Base-by-base conservation (phyloP, 108 stramenopile species). In the Skeletonema tropicum region DNA sequence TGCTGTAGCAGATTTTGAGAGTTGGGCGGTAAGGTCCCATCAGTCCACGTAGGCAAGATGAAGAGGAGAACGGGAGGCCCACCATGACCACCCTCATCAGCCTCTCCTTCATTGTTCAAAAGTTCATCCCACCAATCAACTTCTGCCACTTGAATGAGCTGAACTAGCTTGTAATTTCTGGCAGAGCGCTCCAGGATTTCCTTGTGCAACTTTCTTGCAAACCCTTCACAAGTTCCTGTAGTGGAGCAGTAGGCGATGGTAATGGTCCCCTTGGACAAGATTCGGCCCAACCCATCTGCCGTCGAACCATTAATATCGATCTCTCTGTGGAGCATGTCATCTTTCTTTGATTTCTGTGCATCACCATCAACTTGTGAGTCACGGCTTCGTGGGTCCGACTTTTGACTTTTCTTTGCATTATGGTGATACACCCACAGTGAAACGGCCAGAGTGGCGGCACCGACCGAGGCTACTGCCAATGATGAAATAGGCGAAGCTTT, bases 41-140 rank as follows among this genome's bases (percentile, higher is more conserved):
- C 77, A 11, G 91, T 88, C 82, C 93, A 87, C 2, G 95, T 96
- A 19, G 95, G 91, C 38, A 93, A 67, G 8, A 92, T 61, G 13
- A 93, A 59, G 8, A 93, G 64, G 5, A 92, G 62, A 7, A 89
- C 52, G 32, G 90, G 91, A 2, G 73, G 74, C 23, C 11, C 41
- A 41, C 26, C 38, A 29, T 35, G 30, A 33, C 14, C 39, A 42
- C 57, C 14, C 1, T 57, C 62, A 38, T 73, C 67, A 6, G 64
- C 42, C 5, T 82, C 83, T 14, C 86, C 71, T 42, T 94, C 89
- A 55, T 85, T 65, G 74, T 96, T 96, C 25, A 94, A 55, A n/a
- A 96, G 49, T 64, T 96, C 91, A 77, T 96, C 95, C 92, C 92
- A 96, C 95, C 95, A 96, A 79, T 96, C 95, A 75, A 89, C 78